Base-by-base conservation (phyloP, 371 early-diverging fungal species). In the Sporodiniella umbellata region DNA sequence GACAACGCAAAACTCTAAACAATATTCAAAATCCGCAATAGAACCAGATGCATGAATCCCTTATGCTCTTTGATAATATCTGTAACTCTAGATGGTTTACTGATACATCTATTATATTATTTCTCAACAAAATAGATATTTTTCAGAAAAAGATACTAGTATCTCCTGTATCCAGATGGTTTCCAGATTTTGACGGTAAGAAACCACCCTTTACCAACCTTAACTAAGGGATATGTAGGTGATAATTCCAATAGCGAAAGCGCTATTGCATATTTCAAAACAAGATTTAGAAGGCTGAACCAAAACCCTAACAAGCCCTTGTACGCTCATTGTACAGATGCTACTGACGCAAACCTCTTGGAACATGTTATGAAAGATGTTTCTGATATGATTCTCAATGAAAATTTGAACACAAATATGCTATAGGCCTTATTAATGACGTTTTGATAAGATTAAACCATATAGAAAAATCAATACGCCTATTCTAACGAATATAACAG, bases 41-140 rank as follows among this genome's bases (percentile, higher is more conserved):
- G 84, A 88, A 87, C 54, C 79, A 88, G 22, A 89, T 92, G 88
- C 66, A 74, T 11, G 91, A 90, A 51, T 78, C 83, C 33, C 64
- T 94, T 21, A 81, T 80, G 21, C 64, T 94, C 0, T 93, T 94
- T 62, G 91, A 89, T 33, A 80, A 84, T 1, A 83, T 90, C 1
- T 77, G 85, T 48, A 88, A 87, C 59, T 84, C 84, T 53, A 73
- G 77, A 31, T 83, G 71, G 89, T 89, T 92, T 61, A 65, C 80
- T 28, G 78, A 84, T 21, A 89, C 90, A 0, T 85, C 86, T 19
- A 85, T 90, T 50, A 87, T 92, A 42, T 67, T 92, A 23, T 90
- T 92, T 61, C 61, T 92, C 31, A 92, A 92, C 72, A 92, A 92
- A 66, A 83, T 87, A 48, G 92, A 92, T 59, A 60, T 90, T 25